Conservation (phyloP, 2,329 filamentous ascomycete genomes). For the Colletotrichum melonis region DNA sequence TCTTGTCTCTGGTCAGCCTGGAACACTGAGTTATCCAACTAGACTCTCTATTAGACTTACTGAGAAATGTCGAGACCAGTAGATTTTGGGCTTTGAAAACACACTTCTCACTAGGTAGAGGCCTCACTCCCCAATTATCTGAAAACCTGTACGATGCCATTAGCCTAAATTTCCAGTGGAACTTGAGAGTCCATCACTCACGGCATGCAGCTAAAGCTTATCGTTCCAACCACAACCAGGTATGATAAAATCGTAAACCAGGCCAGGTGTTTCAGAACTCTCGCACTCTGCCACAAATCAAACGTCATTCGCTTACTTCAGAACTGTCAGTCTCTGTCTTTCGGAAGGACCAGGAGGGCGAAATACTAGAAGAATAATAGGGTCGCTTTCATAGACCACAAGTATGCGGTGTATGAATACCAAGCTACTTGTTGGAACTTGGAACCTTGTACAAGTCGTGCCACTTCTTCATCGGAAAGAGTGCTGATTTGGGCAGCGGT, state of each 20-base stretch:
- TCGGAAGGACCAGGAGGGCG: neutral
- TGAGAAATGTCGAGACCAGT: slow-evolving; percentile 37
- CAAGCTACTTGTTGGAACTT: slow-evolving; percentile 51
- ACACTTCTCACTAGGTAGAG: slow-evolving; percentile 33
- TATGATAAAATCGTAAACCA: slow-evolving; percentile 20
- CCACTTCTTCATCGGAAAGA: slow-evolving; percentile 43
- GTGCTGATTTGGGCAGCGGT: slow-evolving; percentile 10
- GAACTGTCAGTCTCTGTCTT: neutral
- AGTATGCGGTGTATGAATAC: slow-evolving; percentile 51
- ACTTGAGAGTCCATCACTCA: neutral
- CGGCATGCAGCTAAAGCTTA: slow-evolving; percentile 24
- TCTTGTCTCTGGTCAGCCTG: neutral
- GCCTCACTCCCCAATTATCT: slow-evolving; percentile 24
- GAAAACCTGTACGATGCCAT: neutral
- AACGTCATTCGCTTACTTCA: slow-evolving; percentile 41
- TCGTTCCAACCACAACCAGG: slow-evolving; percentile 17
- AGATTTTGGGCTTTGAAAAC: slow-evolving; percentile 39
- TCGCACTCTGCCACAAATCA: slow-evolving; percentile 39
- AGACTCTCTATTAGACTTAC: neutral
- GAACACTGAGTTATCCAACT: neutral
- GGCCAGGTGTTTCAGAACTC: slow-evolving; percentile 7
- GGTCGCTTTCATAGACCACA: slow-evolving; percentile 48
- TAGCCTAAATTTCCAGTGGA: neutral
- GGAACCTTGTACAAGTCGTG: slow-evolving; percentile 45
- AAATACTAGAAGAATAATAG: slow-evolving; percentile 42